Evolutionary conservation across 2,329 filamentous ascomycete species (phyloP), one percentile per base, ranked within the genome.

Genomic region (Berkeleyomyces rouxiae): DNA sequence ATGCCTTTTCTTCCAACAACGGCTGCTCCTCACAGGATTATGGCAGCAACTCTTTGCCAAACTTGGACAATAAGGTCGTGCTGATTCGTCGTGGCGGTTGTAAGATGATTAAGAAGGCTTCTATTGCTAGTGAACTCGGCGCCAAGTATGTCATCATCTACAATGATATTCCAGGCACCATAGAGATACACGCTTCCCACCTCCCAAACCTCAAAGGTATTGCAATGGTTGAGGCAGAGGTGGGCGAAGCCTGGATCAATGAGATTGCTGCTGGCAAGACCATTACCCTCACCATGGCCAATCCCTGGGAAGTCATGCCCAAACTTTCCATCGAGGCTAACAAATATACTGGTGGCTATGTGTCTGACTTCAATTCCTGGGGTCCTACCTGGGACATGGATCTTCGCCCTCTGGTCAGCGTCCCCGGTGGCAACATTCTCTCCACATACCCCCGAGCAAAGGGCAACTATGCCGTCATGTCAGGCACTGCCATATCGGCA

Each of bases 131-230:
- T 1, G 75, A 74, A 5, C 75, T 75, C 58, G 83, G 83, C 7
- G 83, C 81, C 59, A 77, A 79, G 68, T 83, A 84, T 66, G 71
- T 86, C 61, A 71, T 86, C 66, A 73, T 83, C 67, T 86, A 85
- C 71, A 85, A 85, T 74, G 82, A 80, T 66, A 70, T 70, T 3
- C 66, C 67, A 5, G 73, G 71, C 11, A 72, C 75, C 2, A 66
- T 68, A 3, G 65, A 68, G 6, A 72, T 74, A 9, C 70, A 74
- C 43, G 71, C 74, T 2, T 66, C 68, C 0, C 39, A 53, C 0
- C 72, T 73, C 1, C 47, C 68, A 0, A 69, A 69, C 1, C 68
- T 79, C 53, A 44, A 68, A 9, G 77, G 70, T 11, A 69, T 71
- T 0, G 76, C 71, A 53, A 78, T 78, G 70, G 74, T 78, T 1